These are phyloP conservation scores for Closterium sp. DNA, from an alignment of 139 green algal genomes.

Conservation along the genomic window DNA sequence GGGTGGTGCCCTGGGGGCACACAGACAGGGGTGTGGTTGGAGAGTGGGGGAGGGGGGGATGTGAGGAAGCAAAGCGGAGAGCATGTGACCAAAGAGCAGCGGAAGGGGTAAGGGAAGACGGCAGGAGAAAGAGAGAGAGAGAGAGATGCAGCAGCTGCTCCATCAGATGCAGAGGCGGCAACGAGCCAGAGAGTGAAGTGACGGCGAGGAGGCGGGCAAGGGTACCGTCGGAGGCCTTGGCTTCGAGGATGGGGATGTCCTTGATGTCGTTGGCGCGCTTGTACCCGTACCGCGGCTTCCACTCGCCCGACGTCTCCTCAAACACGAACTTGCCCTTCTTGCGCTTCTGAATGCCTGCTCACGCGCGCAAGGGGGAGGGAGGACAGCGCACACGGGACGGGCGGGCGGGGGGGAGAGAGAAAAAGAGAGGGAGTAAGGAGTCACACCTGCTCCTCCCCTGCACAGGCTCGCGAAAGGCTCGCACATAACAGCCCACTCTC, in stretches of 20 bases:
- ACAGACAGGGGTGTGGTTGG: not conserved
- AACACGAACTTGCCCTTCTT: slow-evolving; percentile 87
- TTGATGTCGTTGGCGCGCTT: slow-evolving; percentile 76
- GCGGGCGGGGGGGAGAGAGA: not conserved
- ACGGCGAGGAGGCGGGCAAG: not conserved
- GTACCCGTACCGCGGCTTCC: slow-evolving; percentile 82
- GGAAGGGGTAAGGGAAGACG: not conserved
- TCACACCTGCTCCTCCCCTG: too few relatives aligned
- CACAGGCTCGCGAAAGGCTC: too few relatives aligned
- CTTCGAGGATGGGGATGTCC: slow-evolving; percentile 87
- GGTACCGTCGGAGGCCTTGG: slow-evolving; percentile 64
- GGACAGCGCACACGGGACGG: not conserved
- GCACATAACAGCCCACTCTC: too few relatives aligned
- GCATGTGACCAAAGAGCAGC: not conserved
- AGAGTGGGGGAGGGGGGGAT: not conserved
- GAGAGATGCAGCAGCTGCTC: not conserved
- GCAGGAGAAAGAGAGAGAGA: not conserved
- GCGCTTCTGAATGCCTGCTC: slow-evolving; percentile 78
- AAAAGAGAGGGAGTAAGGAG: not conserved
- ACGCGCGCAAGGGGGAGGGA: not conserved
- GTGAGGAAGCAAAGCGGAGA: not conserved
- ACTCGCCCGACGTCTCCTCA: slow-evolving; percentile 80
- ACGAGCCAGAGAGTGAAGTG: too few relatives aligned
- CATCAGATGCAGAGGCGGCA: not conserved
- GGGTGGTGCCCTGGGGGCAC: not conserved